These are phyloP conservation scores for Trametes punicea DNA, from an alignment of 768 basidiomycete genomes.

Conservation along the genomic window DNA sequence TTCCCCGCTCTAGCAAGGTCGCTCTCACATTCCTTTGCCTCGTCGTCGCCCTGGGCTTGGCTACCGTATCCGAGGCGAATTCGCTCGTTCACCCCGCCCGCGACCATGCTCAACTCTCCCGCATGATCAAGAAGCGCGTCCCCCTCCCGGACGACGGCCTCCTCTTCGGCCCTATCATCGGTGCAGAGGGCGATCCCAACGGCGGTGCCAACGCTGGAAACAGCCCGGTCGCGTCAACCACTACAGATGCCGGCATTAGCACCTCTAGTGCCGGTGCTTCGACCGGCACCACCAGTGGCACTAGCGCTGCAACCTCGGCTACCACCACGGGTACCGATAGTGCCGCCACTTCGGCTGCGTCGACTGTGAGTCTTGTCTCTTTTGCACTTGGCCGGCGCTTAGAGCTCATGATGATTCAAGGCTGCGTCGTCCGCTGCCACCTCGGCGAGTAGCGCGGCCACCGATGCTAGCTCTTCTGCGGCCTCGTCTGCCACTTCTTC, in stretches of 20 bases:
- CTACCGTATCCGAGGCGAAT: conserved; percentile 46
- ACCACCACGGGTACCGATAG: not conserved
- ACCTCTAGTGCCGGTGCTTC: conserved; percentile 18
- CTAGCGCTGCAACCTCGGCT: conserved; percentile 15
- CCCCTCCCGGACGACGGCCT: conserved; percentile 26
- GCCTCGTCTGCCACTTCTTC: conserved; percentile 5
- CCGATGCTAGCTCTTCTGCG: not conserved
- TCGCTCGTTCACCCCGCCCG: conserved; percentile 41
- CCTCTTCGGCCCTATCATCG: conserved; percentile 22
- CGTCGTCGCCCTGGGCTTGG: conserved; percentile 49
- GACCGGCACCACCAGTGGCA: conserved; percentile 17
- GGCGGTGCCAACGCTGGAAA: conserved; percentile 12
- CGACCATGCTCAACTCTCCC: conserved; percentile 56
- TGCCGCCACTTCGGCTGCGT: not conserved
- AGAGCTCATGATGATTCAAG: not conserved
- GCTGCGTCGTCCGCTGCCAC: not conserved
- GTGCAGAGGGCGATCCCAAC: conserved; percentile 32
- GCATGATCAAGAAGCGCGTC: conserved; percentile 66
- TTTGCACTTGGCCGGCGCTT: not conserved
- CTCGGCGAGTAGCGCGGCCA: not conserved
- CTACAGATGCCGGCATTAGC: conserved; percentile 9
- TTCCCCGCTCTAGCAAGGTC: conserved; percentile 43
- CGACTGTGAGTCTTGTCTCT: not conserved
- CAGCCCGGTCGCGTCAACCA: conserved; percentile 7
- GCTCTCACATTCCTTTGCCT: conserved; percentile 63